Evolutionary conservation across 1,284 basidiomycete species (phyloP), one percentile per base, ranked within the genome.

Genomic region (Pseudozyma flocculosa): DNA sequence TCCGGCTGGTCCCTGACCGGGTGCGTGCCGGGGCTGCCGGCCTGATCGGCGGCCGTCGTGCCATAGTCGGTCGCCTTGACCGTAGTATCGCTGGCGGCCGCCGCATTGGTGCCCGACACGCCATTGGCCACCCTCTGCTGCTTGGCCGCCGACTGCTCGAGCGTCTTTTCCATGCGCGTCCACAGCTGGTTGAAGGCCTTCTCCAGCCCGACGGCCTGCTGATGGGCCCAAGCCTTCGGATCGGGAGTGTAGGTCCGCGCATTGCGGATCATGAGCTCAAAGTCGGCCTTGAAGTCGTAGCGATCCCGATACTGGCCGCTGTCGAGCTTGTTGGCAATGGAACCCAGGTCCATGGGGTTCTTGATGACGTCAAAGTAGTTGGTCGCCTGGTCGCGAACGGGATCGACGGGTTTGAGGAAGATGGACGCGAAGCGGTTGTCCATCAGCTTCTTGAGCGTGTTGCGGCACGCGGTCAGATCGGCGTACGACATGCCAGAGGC

Each of bases 261-360:
- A 73, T 99, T 98, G 44, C 81, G 77, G 54, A 93, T 84, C 84
- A 98, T 90, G 44, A 96, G 84, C 53, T 84, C 86, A 77, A 98
- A 89, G 78, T 99, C 94, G 18, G 83, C 82, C 69, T 88, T 87
- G 76, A 97, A 94, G 19, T 84, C 87, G 72, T 87, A 86, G 21
- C 92, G 86, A 70, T 89, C 85, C 57, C 85, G 84, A 81, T 97
- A 98, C 48, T 75, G 64, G 0, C 92, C 92, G 55, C 84, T 85
- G 70, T 91, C 87, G 22, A 98, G 81, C 79, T 95, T 97, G 48
- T 88, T 88, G 19, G 83, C 82, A 81, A 95, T 89, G 0, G 92
- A 93, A 44, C 86, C 87, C 14, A 98, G 82, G 77, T 99, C 94
- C 90, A 99, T 97, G 0, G 95, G 94, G 15, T 88, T 83, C 77